A percentile compares a stretch with the other conserved stretches of the same genome.
phyloP scores from a whole-genome alignment of 1,139 yeast genomes.

The Nematodospora anomalae region DNA sequence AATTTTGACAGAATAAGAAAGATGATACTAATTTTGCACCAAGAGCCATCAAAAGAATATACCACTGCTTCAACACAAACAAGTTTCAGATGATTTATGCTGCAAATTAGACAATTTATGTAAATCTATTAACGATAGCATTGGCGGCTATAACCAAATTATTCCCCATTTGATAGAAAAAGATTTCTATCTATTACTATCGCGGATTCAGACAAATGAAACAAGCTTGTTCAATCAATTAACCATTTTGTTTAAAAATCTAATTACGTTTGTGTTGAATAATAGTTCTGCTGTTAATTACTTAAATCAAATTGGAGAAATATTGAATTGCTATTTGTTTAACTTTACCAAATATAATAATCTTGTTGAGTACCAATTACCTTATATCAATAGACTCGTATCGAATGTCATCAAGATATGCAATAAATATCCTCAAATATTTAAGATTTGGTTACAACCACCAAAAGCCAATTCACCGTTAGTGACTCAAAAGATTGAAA shows the following conservation, averaged over 20 bases:
- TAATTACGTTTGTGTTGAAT: slow-evolving; percentile 11
- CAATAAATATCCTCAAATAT: slow-evolving; percentile 11
- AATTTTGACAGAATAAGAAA: too few species aligned
- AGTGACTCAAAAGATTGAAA: slow-evolving; percentile 1
- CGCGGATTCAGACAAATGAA: slow-evolving; percentile 11
- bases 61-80: slow-evolving; percentile 5
- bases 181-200: slow-evolving; percentile 12
- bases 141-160: slow-evolving; percentile 4
- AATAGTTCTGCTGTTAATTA: slow-evolving; percentile 5
- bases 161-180: slow-evolving; percentile 10
- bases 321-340: slow-evolving; percentile 10
- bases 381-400: slow-evolving; percentile 7
- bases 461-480: neutral
- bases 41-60: slow-evolving; percentile 1
- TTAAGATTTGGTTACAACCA: slow-evolving; percentile 13
- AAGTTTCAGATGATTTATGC: slow-evolving; percentile 7
- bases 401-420: slow-evolving; percentile 7
- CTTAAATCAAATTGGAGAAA: slow-evolving; percentile 7
- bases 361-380: slow-evolving; percentile 5
- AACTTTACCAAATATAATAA: slow-evolving; percentile 2
- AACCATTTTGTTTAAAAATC: slow-evolving; percentile 15
- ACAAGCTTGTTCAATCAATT: slow-evolving; percentile 15
- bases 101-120: slow-evolving; percentile 7
- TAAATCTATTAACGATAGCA: slow-evolving; percentile 2
- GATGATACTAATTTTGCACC: too few species aligned